Evolutionary conservation across 306 rosid species (phyloP), one percentile per base, ranked within the genome.

Genomic region (Vigna reflexopilosa): DNA sequence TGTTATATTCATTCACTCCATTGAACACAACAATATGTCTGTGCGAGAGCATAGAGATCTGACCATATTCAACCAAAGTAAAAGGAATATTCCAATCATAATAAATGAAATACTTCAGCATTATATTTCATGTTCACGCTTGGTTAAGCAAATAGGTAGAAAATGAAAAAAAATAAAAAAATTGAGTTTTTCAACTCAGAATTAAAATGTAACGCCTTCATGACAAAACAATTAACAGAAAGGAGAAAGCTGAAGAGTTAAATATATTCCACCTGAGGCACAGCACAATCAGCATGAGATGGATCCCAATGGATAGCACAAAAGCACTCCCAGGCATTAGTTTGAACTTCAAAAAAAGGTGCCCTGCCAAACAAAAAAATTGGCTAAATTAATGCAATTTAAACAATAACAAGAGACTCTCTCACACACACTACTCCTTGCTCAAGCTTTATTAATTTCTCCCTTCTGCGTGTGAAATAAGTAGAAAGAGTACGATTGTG

Each of bases 271-370:
- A 87, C 90, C 90, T 87, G 90, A 48, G 88, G 90, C 56, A 73
- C 88, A 17, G 90, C 86, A 82, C 90, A 87, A 77, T 87, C 90
- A 78, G 88, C 88, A 48, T 84, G 86, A 49, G 77, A 71, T 79
- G 90, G 90, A 77, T 87, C 88, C 90, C 90, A 87, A 48, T 73
- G 83, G 59, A 87, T 65, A 57, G 85, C 88, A 77, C 90, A 87
- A 56, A 85, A 87, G 79, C 90, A 87, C 69, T 87, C 90, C 90
- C 90, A 87, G 16, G 36, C 66, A 76, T 82, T 81, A 67, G 79
- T 82, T 87, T 84, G 88, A 47, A 79, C 81, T 80, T 84, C 83
- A 56, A 85, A 84, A 72, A 87, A 79, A 22, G 90, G 90, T 73
- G 85, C 90, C 82, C 90, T 87, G 77, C 73, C 83, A 82, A 64